Evolutionary conservation across 495 filamentous ascomycete species (phyloP).

Genomic region (Tuber borchii): DNA sequence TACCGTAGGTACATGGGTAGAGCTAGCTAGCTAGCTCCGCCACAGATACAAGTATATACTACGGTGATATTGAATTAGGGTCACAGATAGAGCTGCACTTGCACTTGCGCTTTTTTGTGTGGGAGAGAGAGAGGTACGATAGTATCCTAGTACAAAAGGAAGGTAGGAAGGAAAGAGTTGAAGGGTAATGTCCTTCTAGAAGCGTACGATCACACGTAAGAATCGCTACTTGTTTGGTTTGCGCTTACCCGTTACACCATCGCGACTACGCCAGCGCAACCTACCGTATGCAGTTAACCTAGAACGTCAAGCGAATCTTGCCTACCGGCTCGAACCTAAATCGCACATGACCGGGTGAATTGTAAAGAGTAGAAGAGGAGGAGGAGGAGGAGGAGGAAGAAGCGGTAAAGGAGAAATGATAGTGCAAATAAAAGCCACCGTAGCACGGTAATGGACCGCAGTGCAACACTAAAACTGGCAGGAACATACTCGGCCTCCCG

Average conservation of each 20-base stretch:
- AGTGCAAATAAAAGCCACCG: background rate
- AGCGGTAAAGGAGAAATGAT: background rate
- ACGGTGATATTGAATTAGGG: background rate
- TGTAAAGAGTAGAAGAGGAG: background rate
- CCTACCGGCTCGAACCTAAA: background rate
- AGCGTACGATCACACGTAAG: background rate
- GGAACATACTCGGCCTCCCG: background rate
- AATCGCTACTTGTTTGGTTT: background rate
- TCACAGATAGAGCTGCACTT: background rate
- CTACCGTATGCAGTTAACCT: background rate
- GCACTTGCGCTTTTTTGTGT: background rate
- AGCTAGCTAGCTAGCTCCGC: background rate
- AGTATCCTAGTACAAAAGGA: background rate
- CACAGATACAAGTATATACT: background rate
- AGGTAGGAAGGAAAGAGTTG: background rate
- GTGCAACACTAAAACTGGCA: background rate
- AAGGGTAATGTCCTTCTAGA: background rate
- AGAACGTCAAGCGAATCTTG: background rate
- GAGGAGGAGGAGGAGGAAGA: background rate
- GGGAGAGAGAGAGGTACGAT: background rate
- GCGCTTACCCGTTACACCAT: background rate
- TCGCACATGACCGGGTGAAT: background rate
- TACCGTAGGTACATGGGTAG: background rate
- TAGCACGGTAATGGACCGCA: background rate
- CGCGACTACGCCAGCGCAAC: background rate